Conservation (phyloP, 2,329 filamentous ascomycete genomes). For the Pestalotiopsis sp. region DNA sequence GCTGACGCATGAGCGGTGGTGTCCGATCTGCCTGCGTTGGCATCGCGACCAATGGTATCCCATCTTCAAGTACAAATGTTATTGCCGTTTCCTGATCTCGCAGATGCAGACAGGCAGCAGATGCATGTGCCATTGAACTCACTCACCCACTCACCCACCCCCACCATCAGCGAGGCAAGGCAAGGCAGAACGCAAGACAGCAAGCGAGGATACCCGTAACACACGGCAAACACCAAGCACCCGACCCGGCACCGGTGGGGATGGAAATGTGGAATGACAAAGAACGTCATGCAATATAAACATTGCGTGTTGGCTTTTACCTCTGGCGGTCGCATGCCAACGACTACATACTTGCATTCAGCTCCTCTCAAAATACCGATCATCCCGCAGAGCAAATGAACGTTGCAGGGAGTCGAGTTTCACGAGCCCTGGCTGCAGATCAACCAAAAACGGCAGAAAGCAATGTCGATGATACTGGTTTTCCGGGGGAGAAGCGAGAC, state of each 20-base stretch:
- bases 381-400: not conserved
- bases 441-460: not conserved
- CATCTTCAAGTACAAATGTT: not conserved
- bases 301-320: not conserved
- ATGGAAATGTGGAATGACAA: no score
- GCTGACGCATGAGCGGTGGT: not conserved
- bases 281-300: no score
- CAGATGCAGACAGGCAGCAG: not conserved
- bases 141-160: no score
- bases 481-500: not conserved
- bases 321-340: not conserved
- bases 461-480: not conserved
- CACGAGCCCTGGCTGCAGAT: not conserved
- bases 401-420: not conserved
- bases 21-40: not conserved
- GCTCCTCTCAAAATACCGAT: not conserved
- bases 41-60: not conserved
- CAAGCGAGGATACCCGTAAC: no score
- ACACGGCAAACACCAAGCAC: no score
- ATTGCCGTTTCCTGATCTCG: not conserved
- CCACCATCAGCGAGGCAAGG: no score
- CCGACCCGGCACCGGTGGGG: no score
- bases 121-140: not conserved
- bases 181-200: no score
- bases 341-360: not conserved